Base-by-base conservation (phyloP, 805 yeast species). In the Blastobotrys attinorum region DNA sequence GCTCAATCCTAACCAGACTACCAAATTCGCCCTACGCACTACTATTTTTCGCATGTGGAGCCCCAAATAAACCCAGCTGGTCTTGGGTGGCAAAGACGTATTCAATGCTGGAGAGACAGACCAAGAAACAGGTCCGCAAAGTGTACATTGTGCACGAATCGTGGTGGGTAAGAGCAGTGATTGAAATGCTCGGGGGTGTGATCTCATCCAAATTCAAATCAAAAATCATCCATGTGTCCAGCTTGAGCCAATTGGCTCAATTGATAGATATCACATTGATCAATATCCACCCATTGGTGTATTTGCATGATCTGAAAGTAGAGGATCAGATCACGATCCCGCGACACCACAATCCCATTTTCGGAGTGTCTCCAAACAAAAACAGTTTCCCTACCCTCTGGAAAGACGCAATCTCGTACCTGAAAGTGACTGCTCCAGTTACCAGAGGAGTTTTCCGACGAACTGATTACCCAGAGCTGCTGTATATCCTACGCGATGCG, bases 81-180 rank as follows among this genome's bases (percentile, higher is more conserved):
- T 70, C 81, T 5, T 82, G 87, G 75, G 84, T 87, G 47, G 67
- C 77, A n/a, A 71, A 67, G 40, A 69, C 77, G 43, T 77, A 73
- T 57, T 64, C 75, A 48, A 63, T 75, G 49, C 70, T 90, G 22
- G 78, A 90, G 1, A 70, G 73, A 13, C 69, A 69, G 3, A 63
- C 71, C 36, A 74, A 76, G 47, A 72, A 73, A 42, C 69, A 74
- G 44, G 62, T 90, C 36, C 65, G 66, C 41, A 81, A 77, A 55
- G 68, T 87, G 2, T 83, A 81, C 50, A 73, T 89, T 23, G 95
- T 90, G 2, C 97, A 90, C 62, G 96, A 89, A 52, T 81, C 83
- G 38, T 88, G 96, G 92, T 75, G 89, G 63, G 75, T 86, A 22
- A 77, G 87, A 53, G 81, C 95, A 0, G 73, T 86, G 31, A 75